Evolutionary conservation across 1,284 basidiomycete genomes (phyloP).

Genomic region (Pterula multifida): DNA sequence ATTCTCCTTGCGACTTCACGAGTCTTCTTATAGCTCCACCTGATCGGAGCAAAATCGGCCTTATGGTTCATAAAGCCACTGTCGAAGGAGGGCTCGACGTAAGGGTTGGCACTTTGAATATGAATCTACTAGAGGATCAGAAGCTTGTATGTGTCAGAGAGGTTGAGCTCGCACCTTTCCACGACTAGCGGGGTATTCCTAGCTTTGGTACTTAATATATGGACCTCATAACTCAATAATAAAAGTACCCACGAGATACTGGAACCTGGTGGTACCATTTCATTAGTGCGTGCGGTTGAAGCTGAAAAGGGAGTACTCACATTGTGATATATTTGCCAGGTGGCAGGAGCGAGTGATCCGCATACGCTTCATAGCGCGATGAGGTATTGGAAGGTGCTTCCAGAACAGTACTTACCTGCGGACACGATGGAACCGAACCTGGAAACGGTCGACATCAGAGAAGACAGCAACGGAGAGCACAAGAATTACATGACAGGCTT

Average conservation of each 20-base stretch:
- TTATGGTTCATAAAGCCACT: slow-evolving; percentile 68
- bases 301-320: slow-evolving; percentile 19
- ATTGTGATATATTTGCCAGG: slow-evolving; percentile 64
- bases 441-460: slow-evolving; percentile 1
- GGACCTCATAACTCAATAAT: neutral
- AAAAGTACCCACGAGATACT: slow-evolving; percentile 38
- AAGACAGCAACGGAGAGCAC: neutral
- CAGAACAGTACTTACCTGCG: slow-evolving; percentile 26
- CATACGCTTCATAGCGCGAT: slow-evolving; percentile 44
- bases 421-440: slow-evolving; percentile 56
- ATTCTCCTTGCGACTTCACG: slow-evolving; percentile 61
- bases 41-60: slow-evolving; percentile 64
- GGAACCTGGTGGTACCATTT: slow-evolving; percentile 33
- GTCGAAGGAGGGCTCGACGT: slow-evolving; percentile 54
- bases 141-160: slow-evolving; percentile 2
- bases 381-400: too few species aligned
- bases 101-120: slow-evolving; percentile 46
- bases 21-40: slow-evolving; percentile 67
- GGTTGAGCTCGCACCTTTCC: slow-evolving; percentile 31
- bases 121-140: slow-evolving; percentile 33
- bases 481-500: slow-evolving; percentile 50
- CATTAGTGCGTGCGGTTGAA: slow-evolving; percentile 3
- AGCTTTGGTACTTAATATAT: slow-evolving; percentile 1
- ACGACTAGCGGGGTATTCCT: slow-evolving; percentile 57
- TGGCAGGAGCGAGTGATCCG: slow-evolving; percentile 55